Base-by-base conservation (phyloP, 2,329 filamentous ascomycete genomes). In the Trichophyton equinum region DNA sequence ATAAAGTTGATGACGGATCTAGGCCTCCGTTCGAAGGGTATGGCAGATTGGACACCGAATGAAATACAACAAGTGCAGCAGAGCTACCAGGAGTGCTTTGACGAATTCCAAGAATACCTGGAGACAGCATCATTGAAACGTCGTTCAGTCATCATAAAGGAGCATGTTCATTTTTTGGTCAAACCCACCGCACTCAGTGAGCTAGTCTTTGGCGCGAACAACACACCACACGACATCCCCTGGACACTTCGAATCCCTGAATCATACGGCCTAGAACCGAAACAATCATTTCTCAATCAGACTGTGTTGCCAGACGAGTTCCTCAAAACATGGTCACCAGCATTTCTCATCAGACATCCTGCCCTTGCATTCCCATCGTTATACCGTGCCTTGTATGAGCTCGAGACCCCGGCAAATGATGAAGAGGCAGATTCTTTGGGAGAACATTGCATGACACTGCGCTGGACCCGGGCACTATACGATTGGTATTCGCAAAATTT, bases 341-440 rank as follows among this genome's bases (percentile, higher is more conserved):
- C 69, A 0, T 74, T 75, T 59, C 65, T 74, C 30, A 72, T 76
- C 61, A 68, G 74, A 1, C 72, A 76, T 59, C 75, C 74, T 3
- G 72, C 72, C 4, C 64, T 76, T 22, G 63, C 68, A 2, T 75
- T 73, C 40, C 70, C 73, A 4, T 76, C 74, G 1, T 63, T 69
- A 20, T 73, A 72, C 62, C 73, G 74, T 1, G 65, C 55, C 15
- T 15, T 44, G n/a, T 44, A 7, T 18, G 40, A 44, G n/a, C 40
- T 44, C 5, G 40, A 44, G 40, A 44, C 15, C 15, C 40, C 40
- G 40, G n/a, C 40, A 3, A 44, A 44, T 44, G 40, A 44, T 1
- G 40, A 44, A 44, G 36, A 22, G 25, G 36, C 27, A 4, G 55
- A 57, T 36, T 40, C 33, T 9, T 13, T 57, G 8, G 36, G 27